Percentiles rank a stretch among this genome's conserved stretches.
Conservation (phyloP, 768 basidiomycete species). For the Dioszegia crocea region DNA sequence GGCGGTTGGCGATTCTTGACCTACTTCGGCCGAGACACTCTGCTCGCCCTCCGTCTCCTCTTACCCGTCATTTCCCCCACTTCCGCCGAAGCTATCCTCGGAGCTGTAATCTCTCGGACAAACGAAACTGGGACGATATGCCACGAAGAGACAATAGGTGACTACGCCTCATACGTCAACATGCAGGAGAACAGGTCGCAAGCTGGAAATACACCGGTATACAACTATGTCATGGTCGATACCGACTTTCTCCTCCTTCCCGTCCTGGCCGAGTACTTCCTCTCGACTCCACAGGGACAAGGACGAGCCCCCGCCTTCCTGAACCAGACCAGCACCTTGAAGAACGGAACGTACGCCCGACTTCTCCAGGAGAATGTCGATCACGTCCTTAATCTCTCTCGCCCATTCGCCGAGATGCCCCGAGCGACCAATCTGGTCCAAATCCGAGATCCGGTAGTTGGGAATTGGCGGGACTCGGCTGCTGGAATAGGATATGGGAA, state of each 20-base stretch:
- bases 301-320: constrained; percentile 50
- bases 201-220: constrained; percentile 52
- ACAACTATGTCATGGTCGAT: constrained; percentile 52
- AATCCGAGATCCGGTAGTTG: constrained; percentile 53
- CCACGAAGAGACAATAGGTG: constrained; percentile 52
- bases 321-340: constrained; percentile 49
- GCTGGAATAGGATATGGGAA: constrained; percentile 53
- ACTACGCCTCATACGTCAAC: constrained; percentile 54
- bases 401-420: constrained; percentile 50
- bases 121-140: constrained; percentile 54
- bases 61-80: constrained; percentile 53
- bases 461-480: constrained; percentile 55
- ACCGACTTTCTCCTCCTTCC: constrained; percentile 54
- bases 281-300: constrained; percentile 53
- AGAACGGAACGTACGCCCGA: constrained; percentile 53
- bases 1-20: constrained; percentile 56
- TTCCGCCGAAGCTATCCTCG: constrained; percentile 53
- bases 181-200: constrained; percentile 51
- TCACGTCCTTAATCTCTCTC: constrained; percentile 52
- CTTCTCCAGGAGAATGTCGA: constrained; percentile 52
- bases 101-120: constrained; percentile 54
- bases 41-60: constrained; percentile 53
- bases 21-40: constrained; percentile 51
- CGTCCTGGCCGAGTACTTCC: constrained; percentile 53
- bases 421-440: constrained; percentile 48